Conservation (phyloP, 2,329 filamentous ascomycete genomes). For the Pleochaeta shiraiana region DNA sequence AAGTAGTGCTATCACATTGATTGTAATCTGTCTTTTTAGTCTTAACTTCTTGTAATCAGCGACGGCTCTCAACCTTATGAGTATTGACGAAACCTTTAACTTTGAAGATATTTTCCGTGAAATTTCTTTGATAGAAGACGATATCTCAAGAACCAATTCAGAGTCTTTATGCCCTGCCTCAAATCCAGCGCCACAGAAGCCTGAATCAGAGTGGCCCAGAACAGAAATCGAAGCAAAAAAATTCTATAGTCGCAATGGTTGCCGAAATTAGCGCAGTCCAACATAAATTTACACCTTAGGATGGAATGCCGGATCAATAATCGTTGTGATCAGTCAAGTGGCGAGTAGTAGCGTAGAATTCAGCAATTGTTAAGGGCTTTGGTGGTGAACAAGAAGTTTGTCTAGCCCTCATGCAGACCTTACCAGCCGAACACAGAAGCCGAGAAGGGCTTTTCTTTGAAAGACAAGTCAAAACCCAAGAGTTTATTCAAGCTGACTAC, state of each 20-base stretch:
- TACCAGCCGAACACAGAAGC: neutral
- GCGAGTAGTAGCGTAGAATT: neutral
- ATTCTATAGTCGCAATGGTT: neutral
- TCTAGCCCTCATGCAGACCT: neutral
- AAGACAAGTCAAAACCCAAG: neutral
- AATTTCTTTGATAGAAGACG: neutral
- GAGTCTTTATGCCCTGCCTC: neutral
- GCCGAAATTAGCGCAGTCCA: neutral
- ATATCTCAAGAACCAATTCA: neutral
- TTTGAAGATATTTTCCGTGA: neutral
- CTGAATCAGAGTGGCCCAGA: neutral
- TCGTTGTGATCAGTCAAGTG: neutral
- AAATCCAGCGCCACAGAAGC: neutral
- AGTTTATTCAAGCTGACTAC: neutral
- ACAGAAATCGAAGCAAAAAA: neutral
- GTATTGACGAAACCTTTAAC: conserved; percentile 1
- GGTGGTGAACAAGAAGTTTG: neutral
- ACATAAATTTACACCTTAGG: neutral
- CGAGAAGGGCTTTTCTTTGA: neutral
- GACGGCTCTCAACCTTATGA: neutral
- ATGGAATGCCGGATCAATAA: neutral
- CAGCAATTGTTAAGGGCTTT: neutral
- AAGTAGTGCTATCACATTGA: neutral
- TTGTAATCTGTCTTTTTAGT: neutral
- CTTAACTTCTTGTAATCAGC: neutral